Evolutionary conservation across 208 protist species (phyloP).

Genomic region (Phytomonas sp.): DNA sequence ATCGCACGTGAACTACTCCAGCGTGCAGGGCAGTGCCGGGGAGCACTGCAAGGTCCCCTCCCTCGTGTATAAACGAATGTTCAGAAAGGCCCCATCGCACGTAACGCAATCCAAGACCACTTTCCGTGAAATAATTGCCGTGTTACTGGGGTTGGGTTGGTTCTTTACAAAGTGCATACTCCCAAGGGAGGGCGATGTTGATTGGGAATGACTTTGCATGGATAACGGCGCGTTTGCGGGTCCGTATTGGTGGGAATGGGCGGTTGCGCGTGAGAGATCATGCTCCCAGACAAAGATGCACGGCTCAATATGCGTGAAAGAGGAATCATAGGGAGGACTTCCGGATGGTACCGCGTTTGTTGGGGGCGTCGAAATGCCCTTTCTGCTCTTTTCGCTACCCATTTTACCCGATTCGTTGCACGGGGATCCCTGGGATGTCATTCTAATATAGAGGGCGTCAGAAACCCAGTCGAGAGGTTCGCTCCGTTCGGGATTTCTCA

Average conservation of each 20-base stretch:
- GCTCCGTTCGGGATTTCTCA: background rate
- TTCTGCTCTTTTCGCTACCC: background rate
- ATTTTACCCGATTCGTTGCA: no score
- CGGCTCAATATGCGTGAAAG: no score
- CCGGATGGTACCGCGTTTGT: no score
- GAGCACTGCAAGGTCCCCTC: constrained; percentile 10
- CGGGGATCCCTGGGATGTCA: no score
- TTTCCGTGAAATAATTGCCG: background rate
- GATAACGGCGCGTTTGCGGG: no score
- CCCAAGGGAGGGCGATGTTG: background rate
- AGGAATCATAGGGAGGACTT: no score
- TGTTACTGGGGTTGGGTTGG: no score
- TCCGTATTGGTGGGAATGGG: no score
- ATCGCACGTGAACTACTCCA: background rate
- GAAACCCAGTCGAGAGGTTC: no score
- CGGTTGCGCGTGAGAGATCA: background rate
- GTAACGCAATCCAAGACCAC: constrained; percentile 46
- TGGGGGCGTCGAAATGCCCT: background rate
- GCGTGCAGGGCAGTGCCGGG: constrained; percentile 3
- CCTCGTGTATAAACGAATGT: constrained; percentile 34
- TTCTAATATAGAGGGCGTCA: no score
- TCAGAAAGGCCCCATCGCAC: constrained; percentile 47
- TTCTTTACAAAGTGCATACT: no score
- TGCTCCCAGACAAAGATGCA: constrained; percentile 18
- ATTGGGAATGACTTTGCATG: background rate